Evolutionary conservation across 352 stramenopile species (phyloP).

Genomic region (Globisporangium mamillatum): DNA sequence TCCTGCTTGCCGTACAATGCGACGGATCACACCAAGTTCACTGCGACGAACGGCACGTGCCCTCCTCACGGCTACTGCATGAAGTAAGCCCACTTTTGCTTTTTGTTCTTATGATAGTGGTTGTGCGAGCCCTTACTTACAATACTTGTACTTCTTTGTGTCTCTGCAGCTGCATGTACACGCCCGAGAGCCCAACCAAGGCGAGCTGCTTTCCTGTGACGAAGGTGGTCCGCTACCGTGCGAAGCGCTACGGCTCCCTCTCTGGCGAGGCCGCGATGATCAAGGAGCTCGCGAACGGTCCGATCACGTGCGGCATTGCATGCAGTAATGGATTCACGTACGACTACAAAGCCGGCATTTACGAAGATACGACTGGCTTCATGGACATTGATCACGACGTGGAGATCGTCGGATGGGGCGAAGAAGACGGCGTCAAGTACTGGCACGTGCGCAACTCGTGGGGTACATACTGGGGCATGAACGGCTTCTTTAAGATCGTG

Average conservation of each 20-base stretch:
- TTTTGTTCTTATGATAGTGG: not conserved
- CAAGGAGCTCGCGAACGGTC: conserved; percentile 78
- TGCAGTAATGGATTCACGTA: conserved; percentile 84
- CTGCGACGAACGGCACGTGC: conserved; percentile 61
- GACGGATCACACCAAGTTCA: conserved; percentile 80
- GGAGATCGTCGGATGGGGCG: conserved; percentile 91
- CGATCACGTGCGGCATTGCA: conserved; percentile 92
- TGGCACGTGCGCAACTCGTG: conserved; percentile 97
- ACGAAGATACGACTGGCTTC: conserved; percentile 87
- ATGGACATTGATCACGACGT: conserved; percentile 86
- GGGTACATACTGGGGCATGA: conserved; percentile 95
- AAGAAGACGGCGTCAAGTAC: conserved; percentile 90
- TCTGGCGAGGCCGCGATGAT: conserved; percentile 79
- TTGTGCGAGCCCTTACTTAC: not conserved
- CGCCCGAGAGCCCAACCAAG: conserved; percentile 38
- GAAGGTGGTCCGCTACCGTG: conserved; percentile 78
- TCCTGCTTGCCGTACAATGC: conserved; percentile 81
- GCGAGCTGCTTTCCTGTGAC: conserved; percentile 70
- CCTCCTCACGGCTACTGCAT: conserved; percentile 79
- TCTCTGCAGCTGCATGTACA: conserved; percentile 71
- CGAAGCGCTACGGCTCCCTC: conserved; percentile 67
- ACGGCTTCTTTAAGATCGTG: conserved; percentile 95
- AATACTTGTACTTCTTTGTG: not conserved
- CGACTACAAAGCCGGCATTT: conserved; percentile 92
- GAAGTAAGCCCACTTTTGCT: conserved; percentile 48